Base-by-base conservation (phyloP, 148 eudicot species). In the Rhododendron mucronatum region DNA sequence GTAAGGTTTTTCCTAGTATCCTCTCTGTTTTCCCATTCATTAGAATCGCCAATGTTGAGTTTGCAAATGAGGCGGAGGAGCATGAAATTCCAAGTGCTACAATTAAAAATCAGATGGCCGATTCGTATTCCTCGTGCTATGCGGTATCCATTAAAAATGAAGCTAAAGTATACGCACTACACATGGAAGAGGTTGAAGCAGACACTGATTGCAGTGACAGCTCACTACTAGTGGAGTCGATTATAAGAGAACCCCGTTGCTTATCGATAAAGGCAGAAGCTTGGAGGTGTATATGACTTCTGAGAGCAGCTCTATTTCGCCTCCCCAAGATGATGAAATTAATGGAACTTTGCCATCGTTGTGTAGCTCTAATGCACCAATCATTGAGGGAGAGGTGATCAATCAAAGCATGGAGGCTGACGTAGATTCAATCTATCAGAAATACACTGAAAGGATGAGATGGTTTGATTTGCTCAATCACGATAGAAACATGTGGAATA, bases 381-480 rank as follows among this genome's bases (percentile, higher is more conserved):
- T 37, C 51, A 9, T 45, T 12, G 86, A 57, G 15, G 50, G 75
- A 80, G 48, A 10, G 5, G 28, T 81, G 85, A 15, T 61, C 12
- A 23, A 69, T 37, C 48, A 79, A 33, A 59, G 37, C 21, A 61
- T 12, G 30, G 87, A 86, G 33, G 80, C 65, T 21, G 87, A 84
- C 10, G 7, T 48, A 73, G 87, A 88, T 83, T 79, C 87, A 44
- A 73, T 88, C 81, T 84, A 89, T 80, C 44, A 85, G 18, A 76
- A 61, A 39, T 89, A 89, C 45, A 83, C 39, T 10, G 88, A 88
- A 74, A 90, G 83, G 80, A 87, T 90, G 92, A 89, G 88, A 59
- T 89, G 89, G 89, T 89, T 87, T 73, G 90, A 90, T 55, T 50
- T 87, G 44, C 89, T 89, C 55, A 87, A 80, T 77, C 83, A 80